These are phyloP conservation scores for Stenogyne calaminthoides DNA, from an alignment of 305 asterid species.

Conservation along the genomic window DNA sequence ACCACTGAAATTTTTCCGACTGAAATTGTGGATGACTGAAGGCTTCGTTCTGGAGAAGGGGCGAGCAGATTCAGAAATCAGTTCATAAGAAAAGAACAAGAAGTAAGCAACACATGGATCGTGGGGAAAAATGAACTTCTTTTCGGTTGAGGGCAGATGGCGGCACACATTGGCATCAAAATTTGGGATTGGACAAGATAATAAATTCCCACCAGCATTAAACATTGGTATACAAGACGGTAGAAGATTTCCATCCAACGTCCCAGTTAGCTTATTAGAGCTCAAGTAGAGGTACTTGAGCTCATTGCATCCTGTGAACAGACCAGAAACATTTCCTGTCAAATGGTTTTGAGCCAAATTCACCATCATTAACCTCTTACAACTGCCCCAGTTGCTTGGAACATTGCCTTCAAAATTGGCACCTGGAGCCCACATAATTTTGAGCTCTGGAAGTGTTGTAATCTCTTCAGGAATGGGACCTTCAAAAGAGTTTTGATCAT, in stretches of 20 bases:
- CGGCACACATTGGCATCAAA: conserved; percentile 17
- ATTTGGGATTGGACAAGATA: no score
- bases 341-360: conserved; percentile 41
- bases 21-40: conserved; percentile 27
- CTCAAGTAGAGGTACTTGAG: conserved; percentile 40
- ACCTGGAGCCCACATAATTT: conserved; percentile 44
- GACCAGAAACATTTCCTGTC: conserved; percentile 22
- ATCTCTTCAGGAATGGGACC: conserved; percentile 46
- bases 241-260: conserved; percentile 24
- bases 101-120: conserved; percentile 27
- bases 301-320: conserved; percentile 27
- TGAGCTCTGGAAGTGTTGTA: conserved; percentile 42
- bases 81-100: conserved; percentile 16
- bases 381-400: conserved; percentile 37
- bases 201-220: conserved; percentile 32
- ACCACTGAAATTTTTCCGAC: conserved; percentile 11
- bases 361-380: conserved; percentile 39
- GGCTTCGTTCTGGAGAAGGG: conserved; percentile 10
- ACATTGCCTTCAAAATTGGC: conserved; percentile 36
- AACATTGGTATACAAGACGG: conserved; percentile 30
- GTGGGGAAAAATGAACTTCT: background rate
- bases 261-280: conserved; percentile 33
- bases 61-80: background rate
- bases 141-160: conserved; percentile 9
- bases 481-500: conserved; percentile 37